Conservation (phyloP, 1,284 basidiomycete genomes). For the Moesziomyces antarcticus region DNA sequence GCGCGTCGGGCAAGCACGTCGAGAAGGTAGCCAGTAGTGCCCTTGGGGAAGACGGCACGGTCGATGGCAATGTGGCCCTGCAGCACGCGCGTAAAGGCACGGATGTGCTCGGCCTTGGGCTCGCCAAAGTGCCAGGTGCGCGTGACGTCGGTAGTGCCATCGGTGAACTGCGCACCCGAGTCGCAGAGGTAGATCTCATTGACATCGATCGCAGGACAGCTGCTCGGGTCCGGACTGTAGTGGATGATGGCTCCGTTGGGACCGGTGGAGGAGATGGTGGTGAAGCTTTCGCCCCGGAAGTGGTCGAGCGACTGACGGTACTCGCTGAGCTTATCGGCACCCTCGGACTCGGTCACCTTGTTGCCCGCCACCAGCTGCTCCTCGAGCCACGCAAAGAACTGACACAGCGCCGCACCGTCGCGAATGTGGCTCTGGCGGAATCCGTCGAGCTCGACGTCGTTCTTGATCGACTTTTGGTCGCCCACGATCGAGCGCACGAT, state of each 20-base stretch:
- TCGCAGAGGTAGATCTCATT: conserved; percentile 85
- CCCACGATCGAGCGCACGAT: conserved; percentile 73
- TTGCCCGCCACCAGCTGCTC: conserved; percentile 77
- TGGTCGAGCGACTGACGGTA: conserved; percentile 81
- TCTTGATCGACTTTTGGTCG: conserved; percentile 90
- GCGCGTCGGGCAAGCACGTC: conserved; percentile 86
- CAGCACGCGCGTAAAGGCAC: conserved; percentile 90
- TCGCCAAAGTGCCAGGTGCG: conserved; percentile 86
- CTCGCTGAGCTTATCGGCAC: conserved; percentile 80
- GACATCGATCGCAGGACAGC: conserved; percentile 76
- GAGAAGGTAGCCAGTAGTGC: conserved; percentile 81
- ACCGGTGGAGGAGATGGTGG: conserved; percentile 87
- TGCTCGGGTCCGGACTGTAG: conserved; percentile 82
- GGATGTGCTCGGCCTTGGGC: conserved; percentile 82
- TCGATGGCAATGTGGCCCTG: conserved; percentile 96
- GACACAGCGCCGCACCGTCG: conserved; percentile 87
- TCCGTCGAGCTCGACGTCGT: conserved; percentile 83
- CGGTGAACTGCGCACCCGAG: conserved; percentile 87
- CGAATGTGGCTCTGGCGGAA: conserved; percentile 89
- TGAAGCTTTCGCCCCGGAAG: conserved; percentile 89
- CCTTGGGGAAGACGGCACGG: conserved; percentile 83
- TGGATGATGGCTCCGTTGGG: conserved; percentile 95
- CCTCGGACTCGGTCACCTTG: conserved; percentile 83
- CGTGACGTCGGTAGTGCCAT: conserved; percentile 95
- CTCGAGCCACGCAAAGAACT: conserved; percentile 88